Evolutionary conservation across 768 basidiomycete species (phyloP).

Genomic region (Russula earlei): DNA sequence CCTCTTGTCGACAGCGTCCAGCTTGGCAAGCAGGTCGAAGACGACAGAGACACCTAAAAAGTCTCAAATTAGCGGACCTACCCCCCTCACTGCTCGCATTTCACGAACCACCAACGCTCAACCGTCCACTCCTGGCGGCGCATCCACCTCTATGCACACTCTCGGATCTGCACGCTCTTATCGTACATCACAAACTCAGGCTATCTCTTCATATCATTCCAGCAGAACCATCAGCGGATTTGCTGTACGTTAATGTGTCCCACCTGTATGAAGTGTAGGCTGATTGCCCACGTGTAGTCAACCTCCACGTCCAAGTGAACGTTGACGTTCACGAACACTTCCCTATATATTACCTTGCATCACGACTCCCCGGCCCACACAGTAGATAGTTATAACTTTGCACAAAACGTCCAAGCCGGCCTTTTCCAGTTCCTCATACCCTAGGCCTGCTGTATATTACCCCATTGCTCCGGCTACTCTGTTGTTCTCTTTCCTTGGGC

Average conservation of each 20-base stretch:
- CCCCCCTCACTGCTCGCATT: slow-evolving; percentile 73
- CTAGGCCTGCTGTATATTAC: slow-evolving; percentile 35
- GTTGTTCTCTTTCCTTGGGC: slow-evolving; percentile 30
- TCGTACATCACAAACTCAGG: slow-evolving; percentile 58
- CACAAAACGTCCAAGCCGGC: slow-evolving; percentile 11
- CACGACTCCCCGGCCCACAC: slow-evolving; percentile 5
- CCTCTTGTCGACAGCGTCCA: slow-evolving; percentile 50
- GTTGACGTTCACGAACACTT: slow-evolving; percentile 19
- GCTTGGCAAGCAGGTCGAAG: slow-evolving; percentile 44
- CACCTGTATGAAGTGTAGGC: slow-evolving; percentile 20
- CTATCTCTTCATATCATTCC: slow-evolving; percentile 64
- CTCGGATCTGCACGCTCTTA: slow-evolving; percentile 58
- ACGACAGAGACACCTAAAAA: slow-evolving; percentile 76
- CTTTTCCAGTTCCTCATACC: slow-evolving; percentile 27
- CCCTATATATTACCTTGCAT: slow-evolving; percentile 11
- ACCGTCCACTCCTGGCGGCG: slow-evolving; percentile 49
- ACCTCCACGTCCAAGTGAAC: slow-evolving; percentile 19
- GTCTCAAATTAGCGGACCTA: slow-evolving; percentile 81
- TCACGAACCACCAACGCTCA: slow-evolving; percentile 45
- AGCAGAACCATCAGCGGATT: slow-evolving; percentile 65
- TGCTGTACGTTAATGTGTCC: slow-evolving; percentile 34
- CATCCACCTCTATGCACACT: slow-evolving; percentile 37
- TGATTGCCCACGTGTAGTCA: slow-evolving; percentile 10
- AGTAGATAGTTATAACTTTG: slow-evolving; percentile 16
- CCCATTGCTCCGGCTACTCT: slow-evolving; percentile 27